Conservation (phyloP, 169 alveolate genomes). For the Perkinsus marinus region DNA sequence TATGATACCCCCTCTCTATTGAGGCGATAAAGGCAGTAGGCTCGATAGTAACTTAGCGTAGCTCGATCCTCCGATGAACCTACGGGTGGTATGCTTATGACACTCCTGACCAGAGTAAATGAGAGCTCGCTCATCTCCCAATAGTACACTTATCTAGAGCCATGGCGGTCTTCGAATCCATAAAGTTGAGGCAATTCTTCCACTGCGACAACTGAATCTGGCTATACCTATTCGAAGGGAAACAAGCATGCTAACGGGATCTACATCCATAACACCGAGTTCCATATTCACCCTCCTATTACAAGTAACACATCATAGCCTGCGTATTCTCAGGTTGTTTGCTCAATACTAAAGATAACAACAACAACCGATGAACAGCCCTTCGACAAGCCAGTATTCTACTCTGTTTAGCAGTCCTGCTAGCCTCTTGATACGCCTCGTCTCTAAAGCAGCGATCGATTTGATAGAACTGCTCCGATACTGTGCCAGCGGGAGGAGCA, state of each 20-base stretch:
- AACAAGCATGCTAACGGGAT: no score
- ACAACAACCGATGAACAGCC: background rate
- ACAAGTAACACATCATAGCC: background rate
- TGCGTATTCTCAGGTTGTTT: background rate
- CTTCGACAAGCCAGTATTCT: background rate
- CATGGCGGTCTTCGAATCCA: background rate
- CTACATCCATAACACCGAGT: no score
- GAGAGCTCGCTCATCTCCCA: no score
- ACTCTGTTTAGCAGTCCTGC: background rate
- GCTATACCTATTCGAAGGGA: background rate
- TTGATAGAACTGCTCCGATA: background rate
- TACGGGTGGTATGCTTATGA: no score
- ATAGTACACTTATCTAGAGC: background rate
- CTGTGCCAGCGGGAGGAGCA: background rate
- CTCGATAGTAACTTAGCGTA: background rate
- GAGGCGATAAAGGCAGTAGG: background rate
- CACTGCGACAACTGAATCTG: background rate
- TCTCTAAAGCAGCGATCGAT: background rate
- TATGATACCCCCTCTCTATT: background rate
- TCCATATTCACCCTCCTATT: background rate
- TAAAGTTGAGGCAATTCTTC: background rate
- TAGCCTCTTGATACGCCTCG: background rate
- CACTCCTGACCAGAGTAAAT: no score
- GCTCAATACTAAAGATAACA: background rate
- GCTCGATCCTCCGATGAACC: background rate